Conservation (phyloP, 495 filamentous ascomycete species). For the Mycothermus thermophilus region DNA sequence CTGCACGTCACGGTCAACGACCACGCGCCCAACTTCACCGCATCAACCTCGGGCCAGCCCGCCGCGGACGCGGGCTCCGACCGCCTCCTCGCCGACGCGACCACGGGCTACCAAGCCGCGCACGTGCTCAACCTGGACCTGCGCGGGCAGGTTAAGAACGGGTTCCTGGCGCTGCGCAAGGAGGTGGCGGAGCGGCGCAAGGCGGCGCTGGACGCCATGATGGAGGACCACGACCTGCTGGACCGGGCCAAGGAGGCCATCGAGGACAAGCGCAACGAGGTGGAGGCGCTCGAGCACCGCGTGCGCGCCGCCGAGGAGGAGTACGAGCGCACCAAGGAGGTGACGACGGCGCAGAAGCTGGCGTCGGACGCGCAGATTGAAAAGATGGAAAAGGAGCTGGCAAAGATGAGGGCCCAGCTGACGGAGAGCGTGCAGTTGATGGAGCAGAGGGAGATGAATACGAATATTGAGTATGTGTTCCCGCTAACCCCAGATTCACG, state of each 20-base stretch:
- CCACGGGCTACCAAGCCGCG: constrained; percentile 76
- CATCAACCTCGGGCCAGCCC: constrained; percentile 51
- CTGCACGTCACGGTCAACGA: constrained; percentile 53
- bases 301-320: constrained; percentile 79
- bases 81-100: constrained; percentile 64
- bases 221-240: constrained; percentile 80
- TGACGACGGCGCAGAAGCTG: constrained; percentile 71
- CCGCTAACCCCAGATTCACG: background rate
- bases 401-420: constrained; percentile 74
- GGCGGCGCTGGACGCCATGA: constrained; percentile 66
- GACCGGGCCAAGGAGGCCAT: constrained; percentile 88
- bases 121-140: constrained; percentile 80
- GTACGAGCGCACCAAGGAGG: constrained; percentile 85
- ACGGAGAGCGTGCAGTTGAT: constrained; percentile 82
- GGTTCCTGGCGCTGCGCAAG: constrained; percentile 62
- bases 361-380: constrained; percentile 86
- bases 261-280: constrained; percentile 82
- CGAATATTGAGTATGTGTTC: constrained; percentile 69
- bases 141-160: constrained; percentile 63
- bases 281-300: constrained; percentile 79
- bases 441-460: constrained; percentile 93
- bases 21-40: constrained; percentile 51
- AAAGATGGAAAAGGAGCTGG: constrained; percentile 94
- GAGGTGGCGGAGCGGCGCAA: constrained; percentile 80
- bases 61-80: constrained; percentile 31